A percentile compares a stretch with the other conserved stretches of the same genome.
Evolutionary conservation across 805 yeast species (phyloP).

Genomic region (Metschnikowia kofuensis): DNA sequence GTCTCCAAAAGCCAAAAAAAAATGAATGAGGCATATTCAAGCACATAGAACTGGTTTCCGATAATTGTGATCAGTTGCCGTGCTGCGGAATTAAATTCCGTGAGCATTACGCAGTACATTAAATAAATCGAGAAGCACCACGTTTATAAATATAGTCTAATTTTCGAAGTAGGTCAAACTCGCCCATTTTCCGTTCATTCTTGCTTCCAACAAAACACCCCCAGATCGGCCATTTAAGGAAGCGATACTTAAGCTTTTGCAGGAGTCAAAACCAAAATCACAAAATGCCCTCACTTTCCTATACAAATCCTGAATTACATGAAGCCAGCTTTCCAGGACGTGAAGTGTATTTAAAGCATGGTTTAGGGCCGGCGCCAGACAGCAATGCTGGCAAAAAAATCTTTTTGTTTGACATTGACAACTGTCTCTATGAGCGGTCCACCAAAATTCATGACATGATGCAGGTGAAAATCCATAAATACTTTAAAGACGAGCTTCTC

Average conservation of each 20-base stretch:
- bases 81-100: background rate
- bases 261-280: background rate
- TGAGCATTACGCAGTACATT: background rate
- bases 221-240: background rate
- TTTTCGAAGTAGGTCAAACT: no score
- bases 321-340: constrained; percentile 13
- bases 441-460: constrained; percentile 79
- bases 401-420: constrained; percentile 92
- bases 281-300: constrained; percentile 5
- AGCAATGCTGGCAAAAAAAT: constrained; percentile 20
- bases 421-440: constrained; percentile 78
- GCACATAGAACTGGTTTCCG: background rate
- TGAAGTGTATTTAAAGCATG: constrained; percentile 16
- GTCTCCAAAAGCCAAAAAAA: no score
- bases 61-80: background rate
- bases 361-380: constrained; percentile 19
- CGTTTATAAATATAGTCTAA: background rate
- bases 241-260: background rate
- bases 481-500: constrained; percentile 63
- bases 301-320: constrained; percentile 15
- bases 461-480: constrained; percentile 81
- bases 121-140: background rate
- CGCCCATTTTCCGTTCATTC: no score
- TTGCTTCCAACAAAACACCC: background rate
- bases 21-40: no score